These are phyloP conservation scores for Aegilops sharonensis DNA, from an alignment of 176 grass and related monocot species.

Conservation along the genomic window DNA sequence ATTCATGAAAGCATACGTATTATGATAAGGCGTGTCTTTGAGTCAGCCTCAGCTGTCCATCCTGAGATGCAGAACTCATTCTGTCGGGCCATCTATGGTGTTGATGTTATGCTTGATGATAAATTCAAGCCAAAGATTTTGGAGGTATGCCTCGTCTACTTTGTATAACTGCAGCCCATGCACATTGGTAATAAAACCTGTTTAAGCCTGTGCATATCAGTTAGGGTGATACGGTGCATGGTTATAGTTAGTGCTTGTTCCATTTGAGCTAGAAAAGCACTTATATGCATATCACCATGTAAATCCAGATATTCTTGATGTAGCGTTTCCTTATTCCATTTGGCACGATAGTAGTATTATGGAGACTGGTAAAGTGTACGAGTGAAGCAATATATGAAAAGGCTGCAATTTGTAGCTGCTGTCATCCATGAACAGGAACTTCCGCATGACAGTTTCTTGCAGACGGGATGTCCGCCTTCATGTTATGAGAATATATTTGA, in stretches of 20 bases:
- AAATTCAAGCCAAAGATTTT: constrained; percentile 77
- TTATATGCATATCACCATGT: neutral
- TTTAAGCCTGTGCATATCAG: neutral
- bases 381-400: neutral
- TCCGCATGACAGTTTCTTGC: neutral
- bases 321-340: neutral
- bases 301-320: constrained; percentile 8
- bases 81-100: constrained; percentile 84
- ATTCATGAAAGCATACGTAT: constrained; percentile 61
- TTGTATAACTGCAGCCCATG: neutral
- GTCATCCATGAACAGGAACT: neutral
- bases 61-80: constrained; percentile 82
- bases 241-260: neutral
- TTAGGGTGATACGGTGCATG: neutral
- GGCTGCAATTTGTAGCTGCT: neutral
- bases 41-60: constrained; percentile 80
- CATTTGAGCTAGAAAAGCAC: neutral
- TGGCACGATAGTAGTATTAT: neutral
- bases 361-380: neutral
- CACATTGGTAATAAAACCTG: neutral
- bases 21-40: constrained; percentile 67
- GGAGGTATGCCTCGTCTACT: constrained; percentile 51
- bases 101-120: constrained; percentile 93
- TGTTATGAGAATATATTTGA: neutral
- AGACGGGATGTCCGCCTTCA: neutral